Percentiles rank a stretch among this genome's conserved stretches.
Conservation (phyloP, 2,329 filamentous ascomycete genomes). For the Scedosporium apiospermum region DNA sequence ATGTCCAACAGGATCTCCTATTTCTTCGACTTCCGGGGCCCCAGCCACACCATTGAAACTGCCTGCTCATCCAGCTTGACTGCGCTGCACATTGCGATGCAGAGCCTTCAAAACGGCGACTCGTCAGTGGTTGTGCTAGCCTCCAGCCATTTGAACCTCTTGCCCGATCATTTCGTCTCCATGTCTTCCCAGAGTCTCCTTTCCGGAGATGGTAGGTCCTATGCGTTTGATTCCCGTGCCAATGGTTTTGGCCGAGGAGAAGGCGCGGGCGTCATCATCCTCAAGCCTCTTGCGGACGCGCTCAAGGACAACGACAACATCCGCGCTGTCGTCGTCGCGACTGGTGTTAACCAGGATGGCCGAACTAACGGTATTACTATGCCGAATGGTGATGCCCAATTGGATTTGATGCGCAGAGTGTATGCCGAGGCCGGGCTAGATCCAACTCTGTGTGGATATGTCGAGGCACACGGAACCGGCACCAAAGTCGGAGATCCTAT, state of each 20-base stretch:
- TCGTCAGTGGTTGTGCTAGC: constrained; percentile 10
- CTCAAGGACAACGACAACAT: constrained; percentile 30
- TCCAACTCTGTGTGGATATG: constrained; percentile 15
- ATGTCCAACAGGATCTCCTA: constrained; percentile 45
- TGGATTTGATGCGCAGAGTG: constrained; percentile 18
- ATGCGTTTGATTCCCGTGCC: constrained; percentile 20
- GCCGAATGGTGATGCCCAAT: constrained; percentile 23
- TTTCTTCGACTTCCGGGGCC: constrained; percentile 24
- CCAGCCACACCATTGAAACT: constrained; percentile 24
- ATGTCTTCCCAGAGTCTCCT: constrained; percentile 14
- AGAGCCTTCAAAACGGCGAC: constrained; percentile 21
- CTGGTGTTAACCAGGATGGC: constrained; percentile 27
- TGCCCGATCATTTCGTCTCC: constrained; percentile 15
- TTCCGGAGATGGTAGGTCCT: constrained; percentile 21
- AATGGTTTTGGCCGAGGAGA: constrained; percentile 37
- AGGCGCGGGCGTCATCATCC: constrained; percentile 20
- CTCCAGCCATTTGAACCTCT: constrained; percentile 13
- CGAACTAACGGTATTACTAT: constrained; percentile 27
- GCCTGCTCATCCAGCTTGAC: constrained; percentile 25
- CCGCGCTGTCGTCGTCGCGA: constrained; percentile 23
- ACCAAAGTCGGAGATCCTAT: constrained; percentile 19
- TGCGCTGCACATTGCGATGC: constrained; percentile 22
- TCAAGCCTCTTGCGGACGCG: constrained; percentile 34
- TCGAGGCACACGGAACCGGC: constrained; percentile 21
- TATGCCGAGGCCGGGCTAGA: constrained; percentile 17